Evolutionary conservation across 257 asterid species (phyloP).

Genomic region (Lycium ferocissimum): DNA sequence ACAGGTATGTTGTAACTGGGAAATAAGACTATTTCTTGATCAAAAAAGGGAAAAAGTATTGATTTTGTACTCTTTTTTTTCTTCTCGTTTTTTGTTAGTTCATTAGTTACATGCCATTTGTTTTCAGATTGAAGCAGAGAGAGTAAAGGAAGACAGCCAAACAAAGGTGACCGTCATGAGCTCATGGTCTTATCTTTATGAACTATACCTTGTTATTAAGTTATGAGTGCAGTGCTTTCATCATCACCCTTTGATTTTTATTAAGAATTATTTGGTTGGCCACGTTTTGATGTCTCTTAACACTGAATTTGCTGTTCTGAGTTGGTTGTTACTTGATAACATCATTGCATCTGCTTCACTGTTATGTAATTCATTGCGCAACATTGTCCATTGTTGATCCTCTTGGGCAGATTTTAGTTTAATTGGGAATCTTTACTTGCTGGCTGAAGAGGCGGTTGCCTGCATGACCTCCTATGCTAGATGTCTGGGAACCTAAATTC

Average conservation of each 20-base stretch:
- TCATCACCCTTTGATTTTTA: conserved; percentile 7
- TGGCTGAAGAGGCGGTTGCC: neutral
- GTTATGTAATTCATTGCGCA: neutral
- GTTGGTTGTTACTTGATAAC: neutral
- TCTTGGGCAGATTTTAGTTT: conserved; percentile 11
- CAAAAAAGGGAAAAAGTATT: neutral
- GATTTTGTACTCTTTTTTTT: neutral
- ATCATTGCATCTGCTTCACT: neutral
- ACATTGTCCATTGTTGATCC: neutral
- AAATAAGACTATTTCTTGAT: neutral
- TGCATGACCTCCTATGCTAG: neutral
- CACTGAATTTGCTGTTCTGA: neutral
- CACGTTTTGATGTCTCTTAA: neutral
- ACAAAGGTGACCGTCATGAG: conserved; percentile 53
- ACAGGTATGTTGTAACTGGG: conserved; percentile 51
- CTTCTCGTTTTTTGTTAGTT: conserved; percentile 4
- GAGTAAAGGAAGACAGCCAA: conserved; percentile 68
- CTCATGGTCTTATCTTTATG: neutral
- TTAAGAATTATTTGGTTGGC: conserved; percentile 16
- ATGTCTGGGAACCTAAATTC: neutral
- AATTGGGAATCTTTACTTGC: conserved; percentile 23
- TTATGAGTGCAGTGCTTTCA: neutral
- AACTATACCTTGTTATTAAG: neutral
- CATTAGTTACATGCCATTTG: conserved; percentile 21
- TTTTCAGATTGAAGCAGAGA: conserved; percentile 84